Base-by-base conservation (phyloP, 192 early-diverging fungal genomes). In the Dispira simplex region DNA sequence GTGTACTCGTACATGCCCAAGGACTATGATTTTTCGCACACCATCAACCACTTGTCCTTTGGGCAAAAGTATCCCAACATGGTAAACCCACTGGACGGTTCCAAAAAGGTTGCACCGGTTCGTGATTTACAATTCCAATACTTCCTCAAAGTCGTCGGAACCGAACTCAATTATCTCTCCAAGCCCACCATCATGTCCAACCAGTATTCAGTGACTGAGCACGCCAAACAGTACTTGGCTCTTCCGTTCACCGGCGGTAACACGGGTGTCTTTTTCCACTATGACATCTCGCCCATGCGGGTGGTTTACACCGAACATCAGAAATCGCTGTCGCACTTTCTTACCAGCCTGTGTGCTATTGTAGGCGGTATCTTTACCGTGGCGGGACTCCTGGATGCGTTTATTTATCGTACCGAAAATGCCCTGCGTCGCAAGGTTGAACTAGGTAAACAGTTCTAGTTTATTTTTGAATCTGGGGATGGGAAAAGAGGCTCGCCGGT, bases 311-410 rank as follows among this genome's bases (percentile, higher is more conserved):
- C 74, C 8, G 89, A 98, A 75, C 78, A 81, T 49, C 76, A 79
- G 46, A 83, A 85, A 64, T 90, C 92, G 16, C 85, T 98, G 63
- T 78, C 82, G n/a, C 85, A 86, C 53, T 91, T 98, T 71, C 67
- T 98, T 27, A 95, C 93, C 32, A 83, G 86, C 39, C 74, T 92
- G 14, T 93, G 93, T 65, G 92, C 90, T 13, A 91, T 98, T 63
- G 80, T 96, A 1, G 93, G 95, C 55, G 95, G 93, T 44, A 82
- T 98, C 27, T 93, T 90, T 68, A 96, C 95, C n/a, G 90, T 98
- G 9, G 91, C 93, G 10, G 85, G 93, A 10, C 80, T 98, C 32
- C 68, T 96, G 16, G 95, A 98, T 66, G 76, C 81, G 51, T 74
- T 88, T 25, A 78, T 93, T n/a, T 98, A 89, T 74, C 84, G 82